phyloP scores from a whole-genome alignment of 495 filamentous ascomycete genomes.

The Penicillium odoratum region DNA sequence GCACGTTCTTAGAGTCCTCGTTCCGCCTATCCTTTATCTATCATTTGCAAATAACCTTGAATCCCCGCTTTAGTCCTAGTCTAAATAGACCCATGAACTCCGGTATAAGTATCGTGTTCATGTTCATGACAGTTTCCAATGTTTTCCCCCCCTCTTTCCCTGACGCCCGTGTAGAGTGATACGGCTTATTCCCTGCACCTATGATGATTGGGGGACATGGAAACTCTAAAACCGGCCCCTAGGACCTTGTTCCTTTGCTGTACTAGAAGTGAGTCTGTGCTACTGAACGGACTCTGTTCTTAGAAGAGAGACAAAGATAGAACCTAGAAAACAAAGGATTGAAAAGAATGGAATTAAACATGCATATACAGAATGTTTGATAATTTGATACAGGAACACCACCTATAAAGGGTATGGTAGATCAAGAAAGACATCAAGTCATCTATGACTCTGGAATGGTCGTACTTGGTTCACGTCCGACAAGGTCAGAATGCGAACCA shows the following conservation, averaged over 20 bases:
- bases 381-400: too few relatives aligned
- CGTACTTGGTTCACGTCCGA: slow-evolving; percentile 14
- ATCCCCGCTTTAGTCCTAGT: not conserved
- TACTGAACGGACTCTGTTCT: not conserved
- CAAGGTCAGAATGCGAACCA: slow-evolving; percentile 19
- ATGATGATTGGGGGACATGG: slow-evolving; percentile 1
- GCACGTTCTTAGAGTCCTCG: slow-evolving; percentile 13
- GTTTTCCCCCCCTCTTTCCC: not conserved
- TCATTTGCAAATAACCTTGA: slow-evolving; percentile 12
- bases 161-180: slow-evolving; percentile 15
- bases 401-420: not conserved
- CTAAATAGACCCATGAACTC: slow-evolving; percentile 1
- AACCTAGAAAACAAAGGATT: not conserved
- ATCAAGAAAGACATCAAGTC: not conserved
- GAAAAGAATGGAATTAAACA: not conserved
- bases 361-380: not conserved
- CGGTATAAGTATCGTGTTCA: not conserved
- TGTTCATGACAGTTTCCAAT: too few relatives aligned
- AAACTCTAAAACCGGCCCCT: slow-evolving; percentile 1
- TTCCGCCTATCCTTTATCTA: slow-evolving; percentile 2
- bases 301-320: not conserved
- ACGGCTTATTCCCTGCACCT: slow-evolving; percentile 3
- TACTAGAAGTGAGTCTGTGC: not conserved
- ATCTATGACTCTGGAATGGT: slow-evolving; percentile 1
- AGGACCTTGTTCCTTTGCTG: not conserved